Evolutionary conservation across 257 asterid genomes (phyloP), one percentile per base, ranked within the genome.

Genomic region (Mentha longifolia): DNA sequence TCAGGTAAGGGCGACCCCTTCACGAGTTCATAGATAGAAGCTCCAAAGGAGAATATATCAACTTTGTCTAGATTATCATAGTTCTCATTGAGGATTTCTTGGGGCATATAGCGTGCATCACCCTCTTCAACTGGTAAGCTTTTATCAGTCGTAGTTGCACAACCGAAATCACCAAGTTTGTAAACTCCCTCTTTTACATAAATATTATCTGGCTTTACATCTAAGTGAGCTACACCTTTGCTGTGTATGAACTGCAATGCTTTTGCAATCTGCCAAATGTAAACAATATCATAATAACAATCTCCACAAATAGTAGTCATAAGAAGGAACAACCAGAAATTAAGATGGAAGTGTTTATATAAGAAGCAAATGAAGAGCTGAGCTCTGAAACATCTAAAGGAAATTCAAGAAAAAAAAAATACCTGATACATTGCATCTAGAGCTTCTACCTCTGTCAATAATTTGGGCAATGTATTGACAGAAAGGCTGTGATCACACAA

Each of bases 21-120:
- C 74, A 83, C 92, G 19, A 91, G 90, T 78, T 91, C 98, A 49
- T 89, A 89, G 56, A 94, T 79, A 2, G 96, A 78, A 72, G 88
- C 96, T 43, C 98, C 98, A 75, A 94, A 84, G 67, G 96, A 91
- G 83, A 94, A 94, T 67, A 94, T 86, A 55, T 94, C 98, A 56
- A 87, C 97, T 77, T 85, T 91, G 75, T 91, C 97, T n/a, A 94
- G 87, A 76, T 84, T 75, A 73, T 94, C 97, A 71, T 86, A 89
- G 55, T 91, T 75, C 63, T 94, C 98, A 61, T 94, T 94, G 72
- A 94, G 83, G 73, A 94, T 91, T 83, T 94, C 98, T 77, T 81
- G 97, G 76, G 98, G 97, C 97, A 94, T 91, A 65, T 91, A 94
- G 58, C 98, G 96, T 30, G 97, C 98, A 79, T 94, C 98, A 2